Base-by-base conservation (phyloP, 1,284 basidiomycete species). In the Cronartium quercuum region DNA sequence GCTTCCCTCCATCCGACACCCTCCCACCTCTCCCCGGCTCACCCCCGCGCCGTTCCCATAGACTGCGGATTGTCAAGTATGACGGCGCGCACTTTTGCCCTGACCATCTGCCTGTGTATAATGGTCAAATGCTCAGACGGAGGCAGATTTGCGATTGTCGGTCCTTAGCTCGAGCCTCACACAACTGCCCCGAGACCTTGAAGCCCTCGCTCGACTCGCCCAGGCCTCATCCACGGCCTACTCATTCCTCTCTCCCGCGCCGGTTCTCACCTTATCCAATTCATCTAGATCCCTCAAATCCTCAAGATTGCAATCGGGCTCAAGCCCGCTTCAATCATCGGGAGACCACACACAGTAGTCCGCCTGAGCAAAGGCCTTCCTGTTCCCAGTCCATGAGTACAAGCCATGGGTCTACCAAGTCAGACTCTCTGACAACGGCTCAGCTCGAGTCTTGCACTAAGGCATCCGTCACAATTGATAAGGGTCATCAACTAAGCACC, bases 91-190 rank as follows among this genome's bases (percentile, higher is more conserved):
- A 58, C 47, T 68, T 68, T 58, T 68, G 37, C 21, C 57, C 41
- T 24, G 67, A 68, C 55, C 67, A 41, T 15, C 29, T 68, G 67
- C 67, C 67, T 12, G 55, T 68, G 41, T 68, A 61, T 41, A 68
- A 68, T 38, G 55, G 67, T 1, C 55, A 68, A 29, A 58, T 60
- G 37, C 29, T 68, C 35, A 51, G 24, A 21, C 47, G 47, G 18
- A 51, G 24, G 24, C 47, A 51, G 24, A 10, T 21, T 51, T 51
- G 47, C 24, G 24, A 51, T 18, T 51, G 47, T 51, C 47, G 18
- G 18, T 10, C 47, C 7, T 21, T 21, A 1, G 47, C 47, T 18
- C 6, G 5, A 15, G 18, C 6, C 47, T 13, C 47, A 18, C 7
- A 15, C 10, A 6, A 51, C 5, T 6, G 2, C 18, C 10, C 47